Evolutionary conservation across 495 filamentous ascomycete species (phyloP), one percentile per base, ranked within the genome.

Genomic region (Tuber microsphaerosporum): DNA sequence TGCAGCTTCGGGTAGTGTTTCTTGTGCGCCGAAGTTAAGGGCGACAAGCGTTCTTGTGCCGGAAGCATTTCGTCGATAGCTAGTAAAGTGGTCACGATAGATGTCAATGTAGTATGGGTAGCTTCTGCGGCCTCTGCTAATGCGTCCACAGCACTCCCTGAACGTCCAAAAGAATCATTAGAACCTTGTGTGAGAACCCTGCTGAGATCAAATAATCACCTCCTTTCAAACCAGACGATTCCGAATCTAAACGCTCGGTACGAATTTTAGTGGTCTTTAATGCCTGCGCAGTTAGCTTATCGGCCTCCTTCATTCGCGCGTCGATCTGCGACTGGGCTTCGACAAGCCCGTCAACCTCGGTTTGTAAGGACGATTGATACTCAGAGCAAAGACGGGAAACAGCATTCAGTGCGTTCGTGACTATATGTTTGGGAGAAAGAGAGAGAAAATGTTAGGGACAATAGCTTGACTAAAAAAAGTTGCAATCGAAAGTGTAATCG

Each of bases 41-140:
- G 81, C 10, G 74, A 75, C 31, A 83, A 34, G 31, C 81, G 79
- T 14, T 83, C 81, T 42, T 79, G 81, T 14, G 79, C 46, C 4
- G 81, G 81, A 16, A 83, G 79, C 76, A 83, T 83, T 69, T 83
- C 81, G 70, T 83, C 81, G 51, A 83, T 83, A 37, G 81, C 81
- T 19, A 83, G 71, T 16, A 83, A 75, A 7, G 81, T 83, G 12
- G 81, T 81, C 68, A 83, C 76, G n/a, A 83, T 83, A 26, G 81
- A 83, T 43, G 76, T 78, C 16, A 83, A 74, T 9, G 79, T 72
- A 34, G 81, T 79, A 69, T 83, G 81, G 14, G 81, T 83, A 34
- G 76, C 73, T 42, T 83, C 81, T 48, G 81, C 76, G 26, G 81
- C 81, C 45, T 77, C 76, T 3, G 81, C 81, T 17, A 83, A 72